Percentiles rank a stretch among this genome's conserved stretches.
phyloP scores from a whole-genome alignment of 176 grass and related monocot species.

The Themeda triandra region DNA sequence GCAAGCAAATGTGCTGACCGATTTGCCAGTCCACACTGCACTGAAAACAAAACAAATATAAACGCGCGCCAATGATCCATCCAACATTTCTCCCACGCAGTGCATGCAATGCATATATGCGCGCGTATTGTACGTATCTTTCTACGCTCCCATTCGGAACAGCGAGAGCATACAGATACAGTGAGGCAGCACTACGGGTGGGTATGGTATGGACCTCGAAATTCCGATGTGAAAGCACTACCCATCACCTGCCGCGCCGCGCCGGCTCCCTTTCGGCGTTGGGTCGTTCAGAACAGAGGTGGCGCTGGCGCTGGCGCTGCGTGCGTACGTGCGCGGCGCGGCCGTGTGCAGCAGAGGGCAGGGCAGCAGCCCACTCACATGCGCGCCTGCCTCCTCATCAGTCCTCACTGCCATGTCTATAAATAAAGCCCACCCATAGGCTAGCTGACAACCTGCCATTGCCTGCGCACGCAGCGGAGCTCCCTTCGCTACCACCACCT shows the following conservation, averaged over 20 bases:
- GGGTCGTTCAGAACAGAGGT: not conserved
- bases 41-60: not conserved
- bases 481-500: not conserved
- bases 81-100: too few relatives aligned
- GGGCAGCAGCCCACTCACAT: not conserved
- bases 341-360: not conserved
- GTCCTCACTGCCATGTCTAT: not conserved
- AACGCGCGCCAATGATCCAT: not conserved
- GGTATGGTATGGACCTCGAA: constrained; percentile 22
- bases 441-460: not conserved
- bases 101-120: too few relatives aligned
- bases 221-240: constrained; percentile 43
- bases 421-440: constrained; percentile 9
- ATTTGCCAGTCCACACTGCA: not conserved
- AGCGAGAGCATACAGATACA: not conserved
- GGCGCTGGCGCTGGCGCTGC: not conserved
- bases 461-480: constrained; percentile 3
- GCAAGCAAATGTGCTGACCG: not conserved
- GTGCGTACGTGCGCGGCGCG: not conserved
- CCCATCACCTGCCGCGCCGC: not conserved
- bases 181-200: constrained; percentile 19
- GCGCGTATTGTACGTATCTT: too few relatives aligned
- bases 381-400: not conserved
- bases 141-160: too few relatives aligned
- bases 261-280: constrained; percentile 20